These are phyloP conservation scores for Warburgia ugandensis DNA, from an alignment of 164 flowering plant species.

Conservation along the genomic window DNA sequence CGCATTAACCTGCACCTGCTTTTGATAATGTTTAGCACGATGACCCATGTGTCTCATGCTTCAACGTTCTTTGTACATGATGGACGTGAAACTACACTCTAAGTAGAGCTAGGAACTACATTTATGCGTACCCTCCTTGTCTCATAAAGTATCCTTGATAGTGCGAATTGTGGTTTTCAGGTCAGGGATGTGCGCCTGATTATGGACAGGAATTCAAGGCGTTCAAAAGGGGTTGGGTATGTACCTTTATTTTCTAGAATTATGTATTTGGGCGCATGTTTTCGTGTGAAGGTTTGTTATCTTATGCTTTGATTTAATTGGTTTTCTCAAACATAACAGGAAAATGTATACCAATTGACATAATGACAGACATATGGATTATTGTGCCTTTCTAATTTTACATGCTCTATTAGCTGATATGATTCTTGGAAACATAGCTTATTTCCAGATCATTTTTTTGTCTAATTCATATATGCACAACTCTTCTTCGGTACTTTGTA, in stretches of 20 bases:
- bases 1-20: conserved; percentile 28
- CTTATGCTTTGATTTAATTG: not conserved
- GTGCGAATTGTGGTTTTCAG: conserved; percentile 41
- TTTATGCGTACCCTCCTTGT: not conserved
- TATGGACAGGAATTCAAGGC: conserved; percentile 94
- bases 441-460: no score
- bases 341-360: not conserved
- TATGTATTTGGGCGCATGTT: no score
- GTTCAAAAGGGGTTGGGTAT: conserved; percentile 99
- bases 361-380: no score
- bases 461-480: no score
- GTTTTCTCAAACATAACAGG: conserved; percentile 1
- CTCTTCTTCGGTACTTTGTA: no score
- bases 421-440: no score
- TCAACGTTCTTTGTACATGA: conserved; percentile 26
- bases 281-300: not conserved
- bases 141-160: not conserved
- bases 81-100: no score
- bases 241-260: conserved; percentile 26
- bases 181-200: conserved; percentile 94
- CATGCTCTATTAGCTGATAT: no score
- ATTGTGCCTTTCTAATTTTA: no score
- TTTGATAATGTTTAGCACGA: conserved; percentile 26
- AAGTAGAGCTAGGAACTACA: conserved; percentile 11
- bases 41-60: conserved; percentile 31